Percentiles rank a stretch among this genome's conserved stretches.
phyloP scores from a whole-genome alignment of 306 rosid genomes.

The Begonia peltatifolia region DNA sequence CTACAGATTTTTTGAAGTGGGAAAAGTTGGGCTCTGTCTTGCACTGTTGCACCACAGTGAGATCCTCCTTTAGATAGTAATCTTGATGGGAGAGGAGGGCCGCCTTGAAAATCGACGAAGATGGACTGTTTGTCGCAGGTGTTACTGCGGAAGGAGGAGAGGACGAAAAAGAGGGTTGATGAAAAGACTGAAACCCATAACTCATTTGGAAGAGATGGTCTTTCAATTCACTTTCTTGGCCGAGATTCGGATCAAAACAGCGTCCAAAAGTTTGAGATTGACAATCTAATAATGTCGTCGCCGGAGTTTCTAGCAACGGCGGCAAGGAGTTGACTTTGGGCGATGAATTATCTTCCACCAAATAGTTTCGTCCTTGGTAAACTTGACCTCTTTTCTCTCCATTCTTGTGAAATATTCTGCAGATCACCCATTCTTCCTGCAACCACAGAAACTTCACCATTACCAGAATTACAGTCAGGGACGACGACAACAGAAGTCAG shows the following conservation, averaged over 20 bases:
- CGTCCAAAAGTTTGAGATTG: slow-evolving; percentile 2
- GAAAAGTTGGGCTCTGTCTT: slow-evolving; percentile 20
- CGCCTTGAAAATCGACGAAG: slow-evolving; percentile 21
- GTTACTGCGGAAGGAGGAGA: neutral
- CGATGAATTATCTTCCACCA: slow-evolving; percentile 5
- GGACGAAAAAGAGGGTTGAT: slow-evolving; percentile 6
- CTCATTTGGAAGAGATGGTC: slow-evolving; percentile 7
- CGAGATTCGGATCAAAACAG: slow-evolving; percentile 13
- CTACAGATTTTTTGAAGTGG: slow-evolving; percentile 12
- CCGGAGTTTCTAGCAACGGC: slow-evolving; percentile 18
- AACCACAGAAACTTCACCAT: neutral
- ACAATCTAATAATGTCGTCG: slow-evolving; percentile 9
- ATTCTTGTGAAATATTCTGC: slow-evolving; percentile 57
- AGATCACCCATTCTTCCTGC: slow-evolving; percentile 89
- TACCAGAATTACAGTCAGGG: neutral
- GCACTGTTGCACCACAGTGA: slow-evolving; percentile 19
- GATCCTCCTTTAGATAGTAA: slow-evolving; percentile 12
- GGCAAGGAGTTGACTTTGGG: slow-evolving; percentile 14
- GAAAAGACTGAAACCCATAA: slow-evolving; percentile 1
- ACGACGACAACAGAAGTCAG: neutral
- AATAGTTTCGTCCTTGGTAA: slow-evolving; percentile 12
- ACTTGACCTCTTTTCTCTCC: slow-evolving; percentile 34
- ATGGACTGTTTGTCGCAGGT: neutral
- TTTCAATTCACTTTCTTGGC: neutral
- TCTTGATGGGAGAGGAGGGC: slow-evolving; percentile 28